Conservation (phyloP, 805 yeast genomes). For the Starmerella gropengiesseri region DNA sequence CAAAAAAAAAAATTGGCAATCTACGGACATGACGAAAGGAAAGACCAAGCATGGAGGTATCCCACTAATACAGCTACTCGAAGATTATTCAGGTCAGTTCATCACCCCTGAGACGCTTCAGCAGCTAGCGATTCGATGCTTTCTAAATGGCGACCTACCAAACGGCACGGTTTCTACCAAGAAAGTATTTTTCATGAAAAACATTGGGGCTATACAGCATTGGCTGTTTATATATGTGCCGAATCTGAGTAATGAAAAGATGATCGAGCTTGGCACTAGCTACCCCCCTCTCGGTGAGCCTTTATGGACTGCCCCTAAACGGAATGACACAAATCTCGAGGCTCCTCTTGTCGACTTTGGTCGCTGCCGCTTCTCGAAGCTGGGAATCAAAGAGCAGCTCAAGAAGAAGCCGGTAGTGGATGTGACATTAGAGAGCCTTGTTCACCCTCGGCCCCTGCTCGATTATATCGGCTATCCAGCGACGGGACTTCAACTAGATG, state of each 20-base stretch:
- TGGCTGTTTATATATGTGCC: constrained; percentile 15
- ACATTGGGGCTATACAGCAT: background rate
- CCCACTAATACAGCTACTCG: no score
- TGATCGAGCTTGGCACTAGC: background rate
- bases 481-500: constrained; percentile 11
- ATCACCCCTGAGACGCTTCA: background rate
- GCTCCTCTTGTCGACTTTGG: background rate
- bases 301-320: no score
- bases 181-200: constrained; percentile 1
- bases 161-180: background rate
- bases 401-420: background rate
- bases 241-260: background rate
- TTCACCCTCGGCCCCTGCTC: constrained; percentile 3
- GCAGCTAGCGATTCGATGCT: constrained; percentile 6
- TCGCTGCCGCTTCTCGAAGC: background rate
- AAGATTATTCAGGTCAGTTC: background rate
- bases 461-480: constrained; percentile 12
- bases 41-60: no score
- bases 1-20: no score
- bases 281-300: no score
- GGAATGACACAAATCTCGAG: background rate
- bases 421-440: background rate
- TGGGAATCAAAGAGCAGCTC: background rate
- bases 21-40: no score
- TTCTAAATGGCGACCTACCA: background rate